Base-by-base conservation (phyloP, 371 early-diverging fungal species). In the Paraphysoderma sedebokerense region DNA sequence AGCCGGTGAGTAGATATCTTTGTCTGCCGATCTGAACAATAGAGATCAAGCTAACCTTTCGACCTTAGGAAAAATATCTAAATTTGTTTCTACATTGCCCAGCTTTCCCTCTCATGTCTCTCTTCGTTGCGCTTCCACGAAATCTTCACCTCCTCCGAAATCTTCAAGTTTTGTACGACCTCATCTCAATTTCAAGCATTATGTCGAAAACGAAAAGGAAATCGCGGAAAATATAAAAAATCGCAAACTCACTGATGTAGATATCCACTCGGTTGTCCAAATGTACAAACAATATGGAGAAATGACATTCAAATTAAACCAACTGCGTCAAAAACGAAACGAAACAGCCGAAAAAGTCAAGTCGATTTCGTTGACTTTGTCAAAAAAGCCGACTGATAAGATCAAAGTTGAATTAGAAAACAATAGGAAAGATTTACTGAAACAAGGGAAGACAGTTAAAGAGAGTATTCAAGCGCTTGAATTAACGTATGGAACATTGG, bases 401-500 rank as follows among this genome's bases (percentile, higher is more conserved):
- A n/a, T 12, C 28, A 22, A 9, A 30, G n/a, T 20, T 26, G 35
- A 11, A 22, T 51, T 20, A 52, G 39, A 46, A 17, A 55, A 53
- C 20, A 53, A 58, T 30, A 54, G 63, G 22, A 40, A 50, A 9
- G 44, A 47, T 12, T 57, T 72, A 8, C 54, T 71, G 0, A 56
- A 65, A 5, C 54, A 70, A 31, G 77, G 74, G 20, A 58, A 62
- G 44, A 38, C 49, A 12, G 27, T 74, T 15, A 81, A 81, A 51
- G 53, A 55, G 11, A 37, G 48, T 0, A 54, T 75, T 13, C 51
- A 58, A 1, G 51, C 47, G 9, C 60, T 66, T 26, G 74, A 78
- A 31, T 33, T 48, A 0, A 47, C 61, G 23, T 34, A 78, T 1
- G 44, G 55, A 1, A 38, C 37, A 17, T 35, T 75, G 0, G 73